Base-by-base conservation (phyloP, 2,329 filamentous ascomycete species). In the Ophiosphaerella korrae region DNA sequence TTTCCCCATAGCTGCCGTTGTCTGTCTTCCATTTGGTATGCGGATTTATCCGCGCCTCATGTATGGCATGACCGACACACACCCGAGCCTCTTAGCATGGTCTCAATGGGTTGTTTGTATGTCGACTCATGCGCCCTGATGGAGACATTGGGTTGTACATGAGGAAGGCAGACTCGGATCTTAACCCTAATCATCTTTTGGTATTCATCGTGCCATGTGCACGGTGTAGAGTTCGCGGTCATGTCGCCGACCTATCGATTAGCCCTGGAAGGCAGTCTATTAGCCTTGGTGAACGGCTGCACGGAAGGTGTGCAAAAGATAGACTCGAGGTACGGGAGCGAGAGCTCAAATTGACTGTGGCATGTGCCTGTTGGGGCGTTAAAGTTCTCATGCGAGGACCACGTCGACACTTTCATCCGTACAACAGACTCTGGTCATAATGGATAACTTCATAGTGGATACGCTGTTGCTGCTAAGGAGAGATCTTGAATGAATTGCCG, bases 101-200 rank as follows among this genome's bases (percentile, higher is more conserved):
- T 75, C 77, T 78, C 76, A 80, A 77, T 77, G 78, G 80, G 79
- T 75, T 75, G 70, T 66, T 52, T 64, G 65, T 44, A 68, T 67
- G 58, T 60, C 53, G 57, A 51, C 53, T 56, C 45, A 58, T 70
- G 73, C 73, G 67, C 71, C 73, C 70, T 68, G 63, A 63, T 68
- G 68, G 60, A 41, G 58, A 65, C 65, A 64, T 49, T 51, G 59
- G 54, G 49, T 58, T 54, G 63, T 62, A 68, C 70, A 70, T 74
- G 78, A 77, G 76, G 83, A 82, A 84, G 87, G 84, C 80, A 80
- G 79, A 76, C 79, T 88, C 86, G 90, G 89, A 92, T 92, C 89
- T 92, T 96, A 96, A 96, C 92, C 92, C 92, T 96, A 96, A 89
- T 83, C 79, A 79, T 76, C 78, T 75, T 79, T 85, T 88, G 89